Evolutionary conservation across 257 asterid genomes (phyloP), one percentile per base, ranked within the genome.

Genomic region (Solanum tacnaense): DNA sequence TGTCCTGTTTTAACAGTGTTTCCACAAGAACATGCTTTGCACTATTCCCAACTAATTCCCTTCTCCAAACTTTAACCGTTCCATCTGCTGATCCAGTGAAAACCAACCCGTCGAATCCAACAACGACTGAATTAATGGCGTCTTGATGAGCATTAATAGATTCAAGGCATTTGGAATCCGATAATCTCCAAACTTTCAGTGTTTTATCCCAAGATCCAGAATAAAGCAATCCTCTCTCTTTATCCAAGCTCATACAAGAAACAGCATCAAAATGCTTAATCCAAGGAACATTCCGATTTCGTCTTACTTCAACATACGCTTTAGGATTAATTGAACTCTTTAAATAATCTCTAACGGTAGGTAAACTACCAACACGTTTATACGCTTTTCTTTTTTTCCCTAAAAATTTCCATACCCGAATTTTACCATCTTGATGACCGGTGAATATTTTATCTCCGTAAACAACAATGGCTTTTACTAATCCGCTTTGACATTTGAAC

Each of bases 201-300:
- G 98, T 93, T 67, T 92, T 94, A 86, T 97, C 99, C 99, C 99
- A 97, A 0, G 99, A 97, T 10, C 98, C 98, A 2, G 99, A 96
- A 52, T 96, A 97, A 2, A 97, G 38, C 71, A 97, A 49, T 0
- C 98, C 98, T 13, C 86, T 91, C 5, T 88, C 92, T 0, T 83
- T 78, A 20, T 95, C 98, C 8, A 97, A 67, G 58, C 93, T 89
- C 93, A 97, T 34, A 85, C 98, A 92, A 23, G 99, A 97, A 58
- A 97, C 95, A 12, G 98, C 96, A 84, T 96, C 99, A 88, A 88
- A 93, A 75, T 97, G 99, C 71, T 90, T 94, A 25, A 95, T 94
- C 99, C 99, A 95, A 0, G 98, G 98, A 3, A 94, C 95, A 13
- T 91, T 94, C 5, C 93, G 87, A 4, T 91, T 88, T 23, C 97